These are phyloP conservation scores for Styphnolobium japonicum DNA, from an alignment of 306 rosid species.

Conservation along the genomic window DNA sequence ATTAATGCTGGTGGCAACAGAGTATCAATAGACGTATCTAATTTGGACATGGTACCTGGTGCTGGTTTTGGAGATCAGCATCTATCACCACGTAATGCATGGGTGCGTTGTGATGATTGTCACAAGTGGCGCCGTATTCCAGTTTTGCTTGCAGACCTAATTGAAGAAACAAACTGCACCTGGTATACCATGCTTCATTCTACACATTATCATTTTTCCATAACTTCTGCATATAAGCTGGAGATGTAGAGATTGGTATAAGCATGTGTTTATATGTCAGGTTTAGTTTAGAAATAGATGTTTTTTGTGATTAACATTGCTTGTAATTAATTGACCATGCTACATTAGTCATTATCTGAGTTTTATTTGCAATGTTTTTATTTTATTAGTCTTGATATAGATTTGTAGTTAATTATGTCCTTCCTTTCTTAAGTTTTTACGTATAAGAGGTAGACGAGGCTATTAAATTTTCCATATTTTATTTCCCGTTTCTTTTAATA, in stretches of 20 bases:
- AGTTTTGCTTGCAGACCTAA: slow-evolving; percentile 75
- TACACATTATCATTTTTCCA: slow-evolving; percentile 1
- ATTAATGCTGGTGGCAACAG: slow-evolving; percentile 26
- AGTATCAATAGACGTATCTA: slow-evolving; percentile 32
- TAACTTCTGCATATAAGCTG: slow-evolving; percentile 12
- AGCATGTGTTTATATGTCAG: slow-evolving; percentile 7
- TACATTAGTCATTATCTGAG: slow-evolving; percentile 3
- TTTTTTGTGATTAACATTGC: background rate
- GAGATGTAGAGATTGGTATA: slow-evolving; percentile 11
- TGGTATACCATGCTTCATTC: slow-evolving; percentile 56
- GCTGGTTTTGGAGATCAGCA: slow-evolving; percentile 52
- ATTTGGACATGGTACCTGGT: slow-evolving; percentile 40
- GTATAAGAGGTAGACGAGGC: background rate
- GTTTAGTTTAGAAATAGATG: slow-evolving; percentile 2
- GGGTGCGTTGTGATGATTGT: slow-evolving; percentile 97
- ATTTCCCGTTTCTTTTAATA: slow-evolving; percentile 16
- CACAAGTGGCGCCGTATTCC: slow-evolving; percentile 96
- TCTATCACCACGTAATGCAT: slow-evolving; percentile 64
- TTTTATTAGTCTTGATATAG: background rate
- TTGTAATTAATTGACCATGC: background rate
- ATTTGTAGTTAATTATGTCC: background rate
- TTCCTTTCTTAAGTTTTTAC: background rate
- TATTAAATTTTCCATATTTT: background rate
- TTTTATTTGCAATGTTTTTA: slow-evolving; percentile 12
- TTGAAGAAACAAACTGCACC: slow-evolving; percentile 77